Evolutionary conservation across 108 stramenopile species (phyloP), one percentile per base, ranked within the genome.

Genomic region (Nitzschia inconspicua): DNA sequence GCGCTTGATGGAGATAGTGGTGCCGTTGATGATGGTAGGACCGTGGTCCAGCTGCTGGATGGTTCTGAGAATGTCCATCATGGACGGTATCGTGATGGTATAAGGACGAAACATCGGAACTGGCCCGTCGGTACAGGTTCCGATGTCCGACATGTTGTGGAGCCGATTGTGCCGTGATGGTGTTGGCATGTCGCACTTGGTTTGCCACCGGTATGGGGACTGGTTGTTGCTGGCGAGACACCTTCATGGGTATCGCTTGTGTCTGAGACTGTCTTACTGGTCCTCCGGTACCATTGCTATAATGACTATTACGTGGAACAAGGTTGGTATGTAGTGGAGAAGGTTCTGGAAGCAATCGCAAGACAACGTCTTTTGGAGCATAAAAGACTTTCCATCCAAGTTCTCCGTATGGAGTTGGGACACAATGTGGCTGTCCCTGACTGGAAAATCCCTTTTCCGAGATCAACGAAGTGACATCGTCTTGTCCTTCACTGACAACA

Each of bases 381-480:
- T 81, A 81, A 74, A 72, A 83, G 13, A 84, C 84, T 47, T 66
- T 70, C 69, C 83, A 58, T 10, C 55, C 65, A 27, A 86, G 50
- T 32, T 56, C 52, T 34, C 88, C 88, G 61, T 80, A 80, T 31
- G 80, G 80, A 0, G 88, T 84, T 36, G 8, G 31, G 2, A 70
- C 69, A 7, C 57, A 51, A 27, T 53, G 40, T 34, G 80, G 63
- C 20, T 54, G 32, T 48, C 65, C 56, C 39, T 67, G 74, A 31
- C 31, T 65, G 55, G 32, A 73, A 71, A 65, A 80, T 52, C 54
- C 82, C 39, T 56, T 68, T 29, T 51, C 49, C 36, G 55, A 49
- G 19, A 68, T 37, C 14, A 68, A 42, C 23, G 67, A 49, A 1
- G 50, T 47, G 0, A 73, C 59, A 67, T 79, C 78, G 35, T 70